Evolutionary conservation across 441 rosid species (phyloP).

Genomic region (Croton setiger): DNA sequence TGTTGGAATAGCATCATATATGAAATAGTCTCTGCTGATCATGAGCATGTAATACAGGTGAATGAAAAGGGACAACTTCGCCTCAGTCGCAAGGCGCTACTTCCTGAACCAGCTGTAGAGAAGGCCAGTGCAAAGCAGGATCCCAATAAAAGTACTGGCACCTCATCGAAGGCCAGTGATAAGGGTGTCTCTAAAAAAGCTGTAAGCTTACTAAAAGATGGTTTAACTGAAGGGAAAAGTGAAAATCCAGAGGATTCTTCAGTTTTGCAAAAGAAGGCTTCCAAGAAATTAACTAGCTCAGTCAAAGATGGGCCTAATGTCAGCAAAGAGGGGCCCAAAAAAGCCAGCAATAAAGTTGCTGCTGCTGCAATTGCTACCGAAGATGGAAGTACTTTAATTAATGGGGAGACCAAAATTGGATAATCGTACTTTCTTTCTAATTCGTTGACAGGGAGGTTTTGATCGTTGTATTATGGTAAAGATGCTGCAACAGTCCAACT

Average conservation of each 20-base stretch:
- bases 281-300: slow-evolving; percentile 45
- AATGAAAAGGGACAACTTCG: slow-evolving; percentile 98
- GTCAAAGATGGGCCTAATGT: slow-evolving; percentile 35
- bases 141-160: slow-evolving; percentile 27
- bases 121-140: slow-evolving; percentile 42
- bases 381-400: slow-evolving; percentile 48
- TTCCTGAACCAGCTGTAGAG: slow-evolving; percentile 58
- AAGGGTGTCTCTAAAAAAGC: slow-evolving; percentile 36
- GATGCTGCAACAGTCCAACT: slow-evolving; percentile 20
- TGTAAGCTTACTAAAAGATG: slow-evolving; percentile 37
- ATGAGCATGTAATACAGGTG: slow-evolving; percentile 42
- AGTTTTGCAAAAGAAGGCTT: slow-evolving; percentile 51
- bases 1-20: background rate
- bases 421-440: slow-evolving; percentile 18
- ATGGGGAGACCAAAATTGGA: slow-evolving; percentile 71
- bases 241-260: slow-evolving; percentile 30
- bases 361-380: slow-evolving; percentile 33
- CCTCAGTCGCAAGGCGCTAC: slow-evolving; percentile 83
- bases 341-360: slow-evolving; percentile 37
- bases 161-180: slow-evolving; percentile 30
- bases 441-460: slow-evolving; percentile 19
- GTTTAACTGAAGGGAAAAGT: slow-evolving; percentile 35
- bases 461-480: slow-evolving; percentile 1
- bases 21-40: slow-evolving; percentile 4
- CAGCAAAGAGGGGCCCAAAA: slow-evolving; percentile 38